Base-by-base conservation (phyloP, 495 filamentous ascomycete species). In the Penicillium paxilli region DNA sequence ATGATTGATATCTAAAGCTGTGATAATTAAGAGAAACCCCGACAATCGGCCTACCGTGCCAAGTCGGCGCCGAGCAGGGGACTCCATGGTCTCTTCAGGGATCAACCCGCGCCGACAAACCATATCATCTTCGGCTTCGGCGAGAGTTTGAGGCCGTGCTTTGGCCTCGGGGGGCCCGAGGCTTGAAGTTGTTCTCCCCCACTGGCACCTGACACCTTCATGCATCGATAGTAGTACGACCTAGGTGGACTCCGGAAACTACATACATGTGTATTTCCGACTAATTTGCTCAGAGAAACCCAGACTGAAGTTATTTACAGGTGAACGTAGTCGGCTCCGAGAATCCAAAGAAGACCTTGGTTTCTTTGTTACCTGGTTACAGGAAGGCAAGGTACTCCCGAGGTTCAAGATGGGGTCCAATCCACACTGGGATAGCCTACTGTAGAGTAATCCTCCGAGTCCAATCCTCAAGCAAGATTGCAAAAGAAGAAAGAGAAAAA, bases 41-140 rank as follows among this genome's bases (percentile, higher is more conserved):
- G 12, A 38, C 17, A 25, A 16, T 28, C 32, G 33, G 33, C 16
- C 47, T 51, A 23, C 37, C 22, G 54, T 42, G 38, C 49, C 45
- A 52, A 49, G 55, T 24, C 32, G 23, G 24, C 9, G 32, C 49
- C 32, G 40, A 46, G 40, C 40, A 42, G 40, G 20, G 40, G n/a
- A n/a, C n/a, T n/a, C n/a, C n/a, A n/a, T n/a, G n/a, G n/a, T 23
- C 9, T 42, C 11, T 42, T 42, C 50, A 46, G 47, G 51, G 57
- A 60, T 55, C 48, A 52, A 44, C 52, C 44, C 33, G 33, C 8
- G 17, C 35, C 40, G 19, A 59, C 47, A 47, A 57, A 49, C 45
- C 47, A 55, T 33, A 32, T 52, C 24, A 19, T n/a, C n/a, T n/a
- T 60, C 57, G 52, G 57, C 52, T 55, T 60, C 33, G 22, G n/a